phyloP scores from a whole-genome alignment of 2,329 filamentous ascomycete species.

The Xylariomycetidae sp. region DNA sequence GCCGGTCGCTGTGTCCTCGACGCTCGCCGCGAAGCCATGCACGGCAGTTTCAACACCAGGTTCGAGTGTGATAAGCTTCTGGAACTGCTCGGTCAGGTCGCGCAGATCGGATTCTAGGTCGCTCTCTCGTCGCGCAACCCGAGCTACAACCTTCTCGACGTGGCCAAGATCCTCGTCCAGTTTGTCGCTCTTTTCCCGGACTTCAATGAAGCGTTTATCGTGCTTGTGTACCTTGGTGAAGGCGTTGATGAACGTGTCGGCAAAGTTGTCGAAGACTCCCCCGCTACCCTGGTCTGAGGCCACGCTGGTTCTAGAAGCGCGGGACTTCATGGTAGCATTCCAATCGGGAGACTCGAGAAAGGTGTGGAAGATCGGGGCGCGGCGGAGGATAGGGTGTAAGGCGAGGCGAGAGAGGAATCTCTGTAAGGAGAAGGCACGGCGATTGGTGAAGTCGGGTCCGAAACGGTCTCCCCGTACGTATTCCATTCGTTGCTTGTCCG shows the following conservation, averaged over 20 bases:
- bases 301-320: slow-evolving; percentile 59
- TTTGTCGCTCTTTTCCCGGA: slow-evolving; percentile 87
- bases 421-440: slow-evolving; percentile 83
- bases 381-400: slow-evolving; percentile 81
- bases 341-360: slow-evolving; percentile 93
- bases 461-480: slow-evolving; percentile 97
- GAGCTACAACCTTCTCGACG: slow-evolving; percentile 91
- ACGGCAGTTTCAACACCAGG: slow-evolving; percentile 77
- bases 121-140: slow-evolving; percentile 79
- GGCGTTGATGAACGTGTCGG: slow-evolving; percentile 93
- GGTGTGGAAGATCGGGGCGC: slow-evolving; percentile 73
- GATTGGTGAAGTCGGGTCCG: slow-evolving; percentile 82
- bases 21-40: slow-evolving; percentile 77
- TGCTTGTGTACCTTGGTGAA: slow-evolving; percentile 96
- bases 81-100: slow-evolving; percentile 90
- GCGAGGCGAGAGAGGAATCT: slow-evolving; percentile 84
- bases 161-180: slow-evolving; percentile 88
- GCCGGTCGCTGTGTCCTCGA: slow-evolving; percentile 76
- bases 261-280: slow-evolving; percentile 89
- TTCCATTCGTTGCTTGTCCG: slow-evolving; percentile 99
- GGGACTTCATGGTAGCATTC: slow-evolving; percentile 89
- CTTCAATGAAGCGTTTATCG: slow-evolving; percentile 89
- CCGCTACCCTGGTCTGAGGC: slow-evolving; percentile 42
- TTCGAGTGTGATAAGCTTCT: slow-evolving; percentile 84
- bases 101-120: slow-evolving; percentile 85